These are phyloP conservation scores for Ceratopteris richardii DNA, from an alignment of 75 land plant species.

Conservation along the genomic window DNA sequence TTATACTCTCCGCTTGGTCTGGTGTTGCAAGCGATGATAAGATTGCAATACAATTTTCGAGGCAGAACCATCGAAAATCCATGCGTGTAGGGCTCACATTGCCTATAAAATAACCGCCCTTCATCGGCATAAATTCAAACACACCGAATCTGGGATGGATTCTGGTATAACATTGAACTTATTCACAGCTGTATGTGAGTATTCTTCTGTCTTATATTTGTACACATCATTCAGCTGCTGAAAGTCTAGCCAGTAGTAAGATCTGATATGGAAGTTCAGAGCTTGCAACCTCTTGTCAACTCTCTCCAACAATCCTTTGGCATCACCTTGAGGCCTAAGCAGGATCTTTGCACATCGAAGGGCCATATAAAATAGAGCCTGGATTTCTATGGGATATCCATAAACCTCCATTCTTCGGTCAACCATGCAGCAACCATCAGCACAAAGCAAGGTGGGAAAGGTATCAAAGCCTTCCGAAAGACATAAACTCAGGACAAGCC, in stretches of 20 bases:
- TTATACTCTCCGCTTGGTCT: slow-evolving; percentile 43
- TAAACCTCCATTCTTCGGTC: slow-evolving; percentile 54
- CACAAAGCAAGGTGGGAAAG: no score
- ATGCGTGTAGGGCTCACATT: no score
- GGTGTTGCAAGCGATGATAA: slow-evolving; percentile 62
- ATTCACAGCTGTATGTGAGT: no score
- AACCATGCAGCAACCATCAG: no score
- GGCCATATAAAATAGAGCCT: slow-evolving; percentile 42
- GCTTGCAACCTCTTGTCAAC: no score
- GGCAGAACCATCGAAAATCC: slow-evolving; percentile 69
- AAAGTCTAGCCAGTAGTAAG: no score
- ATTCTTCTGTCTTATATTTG: no score
- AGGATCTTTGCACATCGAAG: slow-evolving; percentile 43
- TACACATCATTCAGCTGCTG: no score
- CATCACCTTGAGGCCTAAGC: slow-evolving; percentile 39
- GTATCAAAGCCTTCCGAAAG: slow-evolving; percentile 61
- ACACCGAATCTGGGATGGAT: slow-evolving; percentile 74
- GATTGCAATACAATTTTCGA: slow-evolving; percentile 68
- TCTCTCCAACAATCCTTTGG: no score
- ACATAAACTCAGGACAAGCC: slow-evolving; percentile 44
- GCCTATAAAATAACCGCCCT: slow-evolving; percentile 78
- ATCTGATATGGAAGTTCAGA: slow-evolving; percentile 42
- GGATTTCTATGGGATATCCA: slow-evolving; percentile 55
- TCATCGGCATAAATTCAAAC: slow-evolving; percentile 65
- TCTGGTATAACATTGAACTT: no score